Evolutionary conservation across 768 basidiomycete species (phyloP), one percentile per base, ranked within the genome.

Genomic region (Cytidiella melzeri): DNA sequence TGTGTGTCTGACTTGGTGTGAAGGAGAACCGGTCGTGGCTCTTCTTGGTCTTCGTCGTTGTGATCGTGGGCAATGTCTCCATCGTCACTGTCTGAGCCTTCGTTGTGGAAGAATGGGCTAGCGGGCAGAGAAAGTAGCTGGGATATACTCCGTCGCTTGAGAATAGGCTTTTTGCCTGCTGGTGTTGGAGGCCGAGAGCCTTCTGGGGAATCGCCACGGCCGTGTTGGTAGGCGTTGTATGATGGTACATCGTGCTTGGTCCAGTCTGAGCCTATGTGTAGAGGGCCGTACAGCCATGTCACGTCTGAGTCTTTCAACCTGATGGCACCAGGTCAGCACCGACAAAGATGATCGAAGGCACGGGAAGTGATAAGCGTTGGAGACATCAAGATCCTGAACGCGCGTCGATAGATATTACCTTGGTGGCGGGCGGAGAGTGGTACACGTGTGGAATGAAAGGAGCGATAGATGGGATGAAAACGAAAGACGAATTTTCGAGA

Each of bases 251-350:
- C 43, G 25, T 51, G 48, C 23, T 51, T 28, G 27, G 37, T 37
- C 70, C 86, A 87, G 57, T 92, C 91, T 40, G 84, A 81, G n/a
- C 91, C 92, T 1, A 92, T 91, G 66, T 99, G 95, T 0, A 99
- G 73, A 19, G 95, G 95, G 0, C 95, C 95, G 61, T 99, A 98
- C 0, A 99, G 80, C 95, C 95, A 99, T 1, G 96, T 99, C 36
- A 98, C 95, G 65, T 99, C 95, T 5, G 90, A 93, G 68, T 99
- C 95, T 68, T 99, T 99, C 60, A 99, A 82, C 95, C 95, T 98
- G 71, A 3, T 25, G 26, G 55, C 27, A 28, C 27, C 27, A 42
- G 26, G 26, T 45, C 23, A 39, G 37, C 43, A 51, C 13, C 46
- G 38, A 41, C 50, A 38, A 30, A 46, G 48, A 43, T 34, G 52